Evolutionary conservation across 768 basidiomycete genomes (phyloP), one percentile per base, ranked within the genome.

Genomic region (Hypholoma fasciculare): DNA sequence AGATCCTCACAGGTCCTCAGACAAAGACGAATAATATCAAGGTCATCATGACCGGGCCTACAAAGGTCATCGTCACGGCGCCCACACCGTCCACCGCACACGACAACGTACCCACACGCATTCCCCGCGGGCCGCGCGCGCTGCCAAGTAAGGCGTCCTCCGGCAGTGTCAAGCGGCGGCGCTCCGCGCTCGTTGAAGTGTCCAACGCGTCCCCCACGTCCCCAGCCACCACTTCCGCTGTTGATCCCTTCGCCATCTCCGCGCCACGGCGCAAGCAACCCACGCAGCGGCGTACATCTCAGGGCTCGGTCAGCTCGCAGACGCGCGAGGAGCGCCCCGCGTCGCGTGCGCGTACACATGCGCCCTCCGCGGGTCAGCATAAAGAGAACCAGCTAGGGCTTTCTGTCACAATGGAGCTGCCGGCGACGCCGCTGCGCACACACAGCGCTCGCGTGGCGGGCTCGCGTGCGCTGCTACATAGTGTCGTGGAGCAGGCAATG

Each of bases 61-160:
- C 81, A 19, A 80, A 74, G 59, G 81, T 82, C 16, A 81, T 82
- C 37, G 76, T 82, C 8, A 84, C 81, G 4, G 81, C 81, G 7
- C 79, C 82, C n/a, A 83, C 82, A 0, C 82, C 81, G 16, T 76
- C 73, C 7, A 67, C 73, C 6, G 67, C 74, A 56, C 67, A 66
- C 36, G 63, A 67, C 50, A 74, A 69, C 16, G 69, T 72, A 16
- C 72, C 65, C 54, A 49, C 54, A 19, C 74, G 77, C 37, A 72
- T 78, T 51, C 78, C 77, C 44, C 73, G 75, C 27, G 81, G 82
- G 2, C 77, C 82, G 16, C 77, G 78, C 20, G 59, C 68, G 7
- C 74, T 67, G 20, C 69, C 74, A 5, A 65, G 69, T 63, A 74
- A 71, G 59, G 65, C 57, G 8, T 70, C 72, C 4, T 63, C 71